Base-by-base conservation (phyloP, 2,329 filamentous ascomycete genomes). In the Cladorrhinum sp. region DNA sequence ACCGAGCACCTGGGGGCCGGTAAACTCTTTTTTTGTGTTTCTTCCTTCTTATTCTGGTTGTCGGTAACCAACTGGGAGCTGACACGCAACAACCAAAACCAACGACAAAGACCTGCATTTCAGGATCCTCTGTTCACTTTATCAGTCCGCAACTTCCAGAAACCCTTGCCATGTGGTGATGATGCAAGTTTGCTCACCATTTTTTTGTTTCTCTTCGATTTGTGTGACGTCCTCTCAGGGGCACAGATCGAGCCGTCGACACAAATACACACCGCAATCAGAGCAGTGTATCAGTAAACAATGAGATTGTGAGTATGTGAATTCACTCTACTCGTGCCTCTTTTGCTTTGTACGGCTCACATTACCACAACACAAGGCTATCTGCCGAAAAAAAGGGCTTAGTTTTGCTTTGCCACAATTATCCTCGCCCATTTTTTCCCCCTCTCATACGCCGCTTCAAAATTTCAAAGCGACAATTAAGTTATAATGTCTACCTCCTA, bases 21-120 rank as follows among this genome's bases (percentile, higher is more conserved):
- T 36, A 36, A 36, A 36, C 32, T 8, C 32, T 36, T 9, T 36
- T 36, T 36, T 9, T 36, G 7, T 9, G 32, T 12, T n/a, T n/a
- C n/a, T n/a, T n/a, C n/a, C n/a, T n/a, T n/a, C n/a, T n/a, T n/a
- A n/a, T n/a, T 18, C 29, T 16, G 25, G 10, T n/a, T 36, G 52
- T 55, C 52, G 52, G 52, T 55, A 55, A 23, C 29, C 52, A 55
- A 55, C 32, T 23, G 38, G 38, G 41, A 38, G 3, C 32, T 38
- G 52, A 36, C 52, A 55, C 20, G 12, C 9, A 12, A 45, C 41
- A 45, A 45, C n/a, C 8, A n/a, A 41, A 32, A 6, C 6, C 27
- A 32, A 32, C 27, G 27, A 32, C 27, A 32, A 32, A 32, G 6
- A 32, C 12, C 32, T 36, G 7, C 32, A 10, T 36, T 36, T 36